Percentiles rank a stretch among this genome's conserved stretches.
Evolutionary conservation across 2,329 filamentous ascomycete species (phyloP).

Genomic region (Aspergillus terreus): DNA sequence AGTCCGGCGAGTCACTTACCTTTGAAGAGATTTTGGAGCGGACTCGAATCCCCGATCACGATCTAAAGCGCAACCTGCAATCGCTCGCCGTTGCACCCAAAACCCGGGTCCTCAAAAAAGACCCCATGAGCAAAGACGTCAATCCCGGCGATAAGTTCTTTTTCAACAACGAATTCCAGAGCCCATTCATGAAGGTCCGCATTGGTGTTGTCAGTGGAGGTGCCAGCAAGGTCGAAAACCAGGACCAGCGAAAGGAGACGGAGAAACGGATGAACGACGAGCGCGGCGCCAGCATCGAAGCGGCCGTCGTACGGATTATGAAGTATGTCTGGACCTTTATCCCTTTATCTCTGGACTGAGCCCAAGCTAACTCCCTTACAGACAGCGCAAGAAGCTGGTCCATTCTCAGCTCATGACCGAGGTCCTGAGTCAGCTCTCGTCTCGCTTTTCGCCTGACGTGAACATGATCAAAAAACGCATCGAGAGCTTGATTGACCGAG

Average conservation of each 20-base stretch:
- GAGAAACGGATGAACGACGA: slow-evolving; percentile 50
- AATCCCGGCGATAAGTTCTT: slow-evolving; percentile 73
- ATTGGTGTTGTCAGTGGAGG: slow-evolving; percentile 74
- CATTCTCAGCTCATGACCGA: slow-evolving; percentile 50
- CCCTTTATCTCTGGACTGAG: neutral
- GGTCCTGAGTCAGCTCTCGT: slow-evolving; percentile 46
- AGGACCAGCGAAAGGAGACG: slow-evolving; percentile 53
- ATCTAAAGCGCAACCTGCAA: slow-evolving; percentile 74
- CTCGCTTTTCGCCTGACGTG: slow-evolving; percentile 49
- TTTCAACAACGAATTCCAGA: slow-evolving; percentile 78
- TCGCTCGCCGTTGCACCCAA: slow-evolving; percentile 81
- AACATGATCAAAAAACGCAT: slow-evolving; percentile 53
- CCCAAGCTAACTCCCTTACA: slow-evolving; percentile 16
- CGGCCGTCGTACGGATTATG: slow-evolving; percentile 53
- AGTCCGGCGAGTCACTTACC: slow-evolving; percentile 47
- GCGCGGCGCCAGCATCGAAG: slow-evolving; percentile 48
- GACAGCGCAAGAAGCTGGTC: slow-evolving; percentile 46
- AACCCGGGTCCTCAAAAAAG: slow-evolving; percentile 74
- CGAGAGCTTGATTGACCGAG: slow-evolving; percentile 51
- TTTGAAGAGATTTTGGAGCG: slow-evolving; percentile 77
- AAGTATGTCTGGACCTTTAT: slow-evolving; percentile 36
- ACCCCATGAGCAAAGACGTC: slow-evolving; percentile 73
- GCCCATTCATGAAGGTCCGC: slow-evolving; percentile 83
- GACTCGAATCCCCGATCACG: slow-evolving; percentile 72
- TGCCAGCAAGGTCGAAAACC: slow-evolving; percentile 79